phyloP scores from a whole-genome alignment of 345 rosid genomes.

The Draba incana region DNA sequence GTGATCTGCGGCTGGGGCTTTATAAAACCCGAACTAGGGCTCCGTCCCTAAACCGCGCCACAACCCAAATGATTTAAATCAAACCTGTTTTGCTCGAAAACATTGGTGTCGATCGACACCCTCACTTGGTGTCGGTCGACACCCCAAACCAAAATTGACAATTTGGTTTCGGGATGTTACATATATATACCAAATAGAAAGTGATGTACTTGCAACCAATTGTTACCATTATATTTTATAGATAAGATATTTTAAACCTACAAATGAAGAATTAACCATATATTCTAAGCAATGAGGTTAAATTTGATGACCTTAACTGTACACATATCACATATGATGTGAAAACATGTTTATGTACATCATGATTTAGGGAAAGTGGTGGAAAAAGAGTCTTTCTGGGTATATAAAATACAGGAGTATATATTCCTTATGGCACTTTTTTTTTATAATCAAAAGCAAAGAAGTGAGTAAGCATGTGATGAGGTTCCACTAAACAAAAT shows the following conservation, averaged over 20 bases:
- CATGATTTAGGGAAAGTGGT: constrained; percentile 20
- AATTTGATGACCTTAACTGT: constrained; percentile 30
- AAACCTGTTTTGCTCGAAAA: no score
- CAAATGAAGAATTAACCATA: constrained; percentile 5
- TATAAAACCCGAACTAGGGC: no score
- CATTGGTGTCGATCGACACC: no score
- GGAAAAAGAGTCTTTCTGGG: constrained; percentile 22
- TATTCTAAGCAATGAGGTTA: background rate
- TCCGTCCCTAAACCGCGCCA: no score
- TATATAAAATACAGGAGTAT: constrained; percentile 27
- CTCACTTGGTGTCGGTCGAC: no score
- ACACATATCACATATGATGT: constrained; percentile 31
- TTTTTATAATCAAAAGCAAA: constrained; percentile 13
- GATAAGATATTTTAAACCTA: background rate
- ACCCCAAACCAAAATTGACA: no score
- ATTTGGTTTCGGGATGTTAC: no score
- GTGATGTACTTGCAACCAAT: constrained; percentile 5
- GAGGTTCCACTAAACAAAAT: constrained; percentile 42
- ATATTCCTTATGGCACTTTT: constrained; percentile 40
- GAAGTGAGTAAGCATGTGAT: constrained; percentile 39
- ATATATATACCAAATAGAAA: constrained; percentile 1
- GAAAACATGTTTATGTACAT: constrained; percentile 32
- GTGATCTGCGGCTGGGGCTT: no score
- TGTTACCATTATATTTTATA: background rate
- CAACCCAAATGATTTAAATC: no score